Evolutionary conservation across 176 grass and related monocot species (phyloP), one percentile per base, ranked within the genome.

Genomic region (sorghum (Sorghum bicolor)): DNA sequence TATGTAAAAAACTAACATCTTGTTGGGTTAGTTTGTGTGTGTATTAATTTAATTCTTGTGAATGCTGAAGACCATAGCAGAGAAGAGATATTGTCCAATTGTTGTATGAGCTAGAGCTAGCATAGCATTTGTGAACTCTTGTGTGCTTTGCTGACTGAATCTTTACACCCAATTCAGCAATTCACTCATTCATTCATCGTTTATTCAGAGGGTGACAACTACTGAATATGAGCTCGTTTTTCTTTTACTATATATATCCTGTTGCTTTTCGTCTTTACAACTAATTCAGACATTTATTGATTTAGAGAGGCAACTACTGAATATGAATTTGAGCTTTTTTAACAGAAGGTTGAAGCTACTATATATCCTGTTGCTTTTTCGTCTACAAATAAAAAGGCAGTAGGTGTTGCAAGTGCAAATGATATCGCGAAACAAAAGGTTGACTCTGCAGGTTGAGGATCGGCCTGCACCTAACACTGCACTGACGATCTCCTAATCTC

Each of bases 1-100:
- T 12, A 55, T 85, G 88, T 89, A 82, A 78, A n/a, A 89, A 90
- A 82, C 83, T 74, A 79, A 79, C 79, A 68, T 25, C 64, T 66
- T 71, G 63, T 77, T 78, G 66, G 47, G 72, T 82, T 86, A 86
- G 53, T 64, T 15, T 14, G 25, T 29, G 61, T 64, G 61, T 64
- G 63, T 73, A 13, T 80, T 8, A 12, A 36, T n/a, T n/a, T 12
- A 57, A 28, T 72, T 44, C 19, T 5, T 67, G 15, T 43, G 13
- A 2, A n/a, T 78, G 79, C 84, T 83, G 37, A 67, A 90, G 34
- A 86, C 47, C 74, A 74, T 40, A 25, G 34, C 8, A 82, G 32
- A 41, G 24, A 28, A 28, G 39, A 39, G n/a, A n/a, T n/a, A n/a
- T n/a, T n/a, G n/a, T n/a, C n/a, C n/a, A n/a, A n/a, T 32, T 50